Percentiles rank a stretch among this genome's conserved stretches.
phyloP scores from a whole-genome alignment of 768 basidiomycete species.

The Kwoniella dejecticola region DNA sequence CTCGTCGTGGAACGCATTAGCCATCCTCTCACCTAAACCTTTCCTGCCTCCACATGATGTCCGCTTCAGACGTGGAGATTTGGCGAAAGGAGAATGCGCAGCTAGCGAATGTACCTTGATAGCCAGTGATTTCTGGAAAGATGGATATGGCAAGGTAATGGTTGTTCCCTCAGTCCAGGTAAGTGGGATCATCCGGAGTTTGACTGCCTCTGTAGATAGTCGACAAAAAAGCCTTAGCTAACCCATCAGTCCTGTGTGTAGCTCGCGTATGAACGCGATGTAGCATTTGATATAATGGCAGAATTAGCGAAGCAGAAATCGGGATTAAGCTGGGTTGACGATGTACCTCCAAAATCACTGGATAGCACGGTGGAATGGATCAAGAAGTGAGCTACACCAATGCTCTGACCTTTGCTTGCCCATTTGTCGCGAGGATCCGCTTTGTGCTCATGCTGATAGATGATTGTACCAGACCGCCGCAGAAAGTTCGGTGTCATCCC shows the following conservation, averaged over 20 bases:
- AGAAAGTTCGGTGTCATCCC: slow-evolving; percentile 53
- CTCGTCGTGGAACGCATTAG: slow-evolving; percentile 55
- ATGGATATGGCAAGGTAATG: slow-evolving; percentile 48
- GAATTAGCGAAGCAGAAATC: slow-evolving; percentile 32
- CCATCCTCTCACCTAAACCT: slow-evolving; percentile 47
- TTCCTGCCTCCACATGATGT: slow-evolving; percentile 48
- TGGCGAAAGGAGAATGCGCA: slow-evolving; percentile 46
- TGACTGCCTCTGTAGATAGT: background rate
- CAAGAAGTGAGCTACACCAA: slow-evolving; percentile 29
- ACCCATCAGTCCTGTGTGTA: slow-evolving; percentile 5
- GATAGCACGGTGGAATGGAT: slow-evolving; percentile 32
- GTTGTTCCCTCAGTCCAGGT: slow-evolving; percentile 55
- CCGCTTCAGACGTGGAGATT: slow-evolving; percentile 48
- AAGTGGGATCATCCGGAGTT: slow-evolving; percentile 11
- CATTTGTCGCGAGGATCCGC: no score
- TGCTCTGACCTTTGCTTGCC: background rate
- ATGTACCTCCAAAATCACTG: slow-evolving; percentile 33
- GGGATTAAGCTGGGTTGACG: slow-evolving; percentile 44
- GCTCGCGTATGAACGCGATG: slow-evolving; percentile 50
- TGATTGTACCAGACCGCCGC: slow-evolving; percentile 46
- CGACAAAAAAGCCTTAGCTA: no score
- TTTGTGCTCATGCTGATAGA: background rate
- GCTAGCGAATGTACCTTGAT: slow-evolving; percentile 49
- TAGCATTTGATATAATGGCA: slow-evolving; percentile 37
- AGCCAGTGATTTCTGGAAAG: slow-evolving; percentile 50